Evolutionary conservation across 1,284 basidiomycete genomes (phyloP), one percentile per base, ranked within the genome.

Genomic region (Ganoderma boninense): DNA sequence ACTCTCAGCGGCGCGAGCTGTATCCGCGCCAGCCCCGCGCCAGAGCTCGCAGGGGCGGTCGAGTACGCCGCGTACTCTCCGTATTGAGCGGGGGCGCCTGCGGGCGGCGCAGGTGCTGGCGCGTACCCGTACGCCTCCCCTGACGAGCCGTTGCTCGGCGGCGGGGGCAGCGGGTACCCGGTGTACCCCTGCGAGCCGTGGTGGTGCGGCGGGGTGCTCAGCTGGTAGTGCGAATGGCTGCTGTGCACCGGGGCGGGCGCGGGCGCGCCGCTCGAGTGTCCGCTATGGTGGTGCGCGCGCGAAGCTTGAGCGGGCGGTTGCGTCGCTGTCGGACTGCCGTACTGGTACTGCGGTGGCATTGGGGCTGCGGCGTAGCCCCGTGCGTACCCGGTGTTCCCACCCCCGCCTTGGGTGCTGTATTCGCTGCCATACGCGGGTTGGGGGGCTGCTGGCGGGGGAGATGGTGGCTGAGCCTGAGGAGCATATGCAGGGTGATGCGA

Each of bases 1-100:
- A 68, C 78, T 29, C 76, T 54, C 71, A 90, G 75, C 68, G 89
- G 89, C 44, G 89, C 89, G 23, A 91, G 83, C 78, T 89, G 87
- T 42, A 90, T 89, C 73, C 87, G 69, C 85, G 86, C 77, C 69
- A 70, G 57, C 43, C 72, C 74, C 69, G 57, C 77, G 71, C 40
- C 29, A 20, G 62, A 52, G 59, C 67, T 8, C 66, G 60, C 62
- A 52, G 59, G 23, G 71, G 72, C n/a, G 1, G 64, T 18, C 32
- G 56, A 77, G 74, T 66, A 70, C 56, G 59, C 72, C 29, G 63
- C 44, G 42, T 69, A 71, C 40, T 69, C 69, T 16, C 62, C 69
- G 13, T 70, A 68, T 49, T 66, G 61, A 32, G 68, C 44, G 0
- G 69, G 63, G 0, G 63, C 52, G 18, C 64, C 60, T n/a, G 63